Evolutionary conservation across 208 protist genomes (phyloP).

Genomic region (Leishmania major): DNA sequence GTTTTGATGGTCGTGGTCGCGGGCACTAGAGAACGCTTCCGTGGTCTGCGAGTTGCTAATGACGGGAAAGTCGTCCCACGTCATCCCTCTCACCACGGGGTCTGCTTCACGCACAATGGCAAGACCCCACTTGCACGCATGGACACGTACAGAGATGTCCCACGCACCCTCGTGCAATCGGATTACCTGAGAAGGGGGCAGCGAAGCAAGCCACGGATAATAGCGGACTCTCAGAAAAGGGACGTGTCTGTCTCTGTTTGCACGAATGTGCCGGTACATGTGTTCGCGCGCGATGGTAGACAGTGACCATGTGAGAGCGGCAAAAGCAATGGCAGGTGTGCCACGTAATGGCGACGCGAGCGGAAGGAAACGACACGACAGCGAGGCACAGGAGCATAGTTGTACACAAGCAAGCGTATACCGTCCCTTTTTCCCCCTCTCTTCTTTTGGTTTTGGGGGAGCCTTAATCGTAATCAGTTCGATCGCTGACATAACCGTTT

Average conservation of each 20-base stretch:
- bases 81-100: too few species aligned
- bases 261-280: not conserved
- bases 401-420: not conserved
- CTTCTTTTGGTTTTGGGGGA: not conserved
- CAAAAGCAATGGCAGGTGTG: not conserved
- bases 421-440: not conserved
- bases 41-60: not conserved
- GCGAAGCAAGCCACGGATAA: not conserved
- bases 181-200: not conserved
- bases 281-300: not conserved
- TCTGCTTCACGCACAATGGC: slow-evolving; percentile 23
- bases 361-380: not conserved
- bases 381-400: not conserved
- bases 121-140: not conserved
- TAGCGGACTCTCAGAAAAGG: not conserved
- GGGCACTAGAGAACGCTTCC: slow-evolving; percentile 25
- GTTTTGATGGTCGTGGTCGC: slow-evolving; percentile 29
- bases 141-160: not conserved
- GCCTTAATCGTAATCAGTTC: slow-evolving; percentile 2
- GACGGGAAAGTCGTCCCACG: not conserved
- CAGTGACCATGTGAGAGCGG: not conserved
- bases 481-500: slow-evolving; percentile 3
- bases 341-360: not conserved
- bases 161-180: not conserved
- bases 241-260: not conserved